Evolutionary conservation across 129 eudicot genomes (phyloP), one percentile per base, ranked within the genome.

Genomic region (Flaveria robusta): DNA sequence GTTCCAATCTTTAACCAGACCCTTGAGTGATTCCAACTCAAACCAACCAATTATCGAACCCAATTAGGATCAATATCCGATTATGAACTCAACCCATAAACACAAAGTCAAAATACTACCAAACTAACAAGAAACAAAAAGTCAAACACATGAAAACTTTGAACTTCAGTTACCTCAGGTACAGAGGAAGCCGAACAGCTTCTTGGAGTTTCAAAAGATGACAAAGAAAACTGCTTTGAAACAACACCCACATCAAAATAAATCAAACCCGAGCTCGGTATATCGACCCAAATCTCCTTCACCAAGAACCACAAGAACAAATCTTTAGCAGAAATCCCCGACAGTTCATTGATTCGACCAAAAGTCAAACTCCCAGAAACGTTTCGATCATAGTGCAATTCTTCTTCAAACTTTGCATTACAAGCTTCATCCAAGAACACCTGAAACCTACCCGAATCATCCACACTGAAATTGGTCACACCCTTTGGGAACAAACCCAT

Each of bases 181-280:
- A 71, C 70, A 74, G 82, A 77, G 70, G 81, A 89, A 74, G 90
- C 93, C 66, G 84, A 59, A 84, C 98, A 93, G 39, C 87, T 97
- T 67, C 84, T 81, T 18, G 96, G 96, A 26, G 85, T 85, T 68
- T 90, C 98, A 65, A 90, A 93, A 0, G 90, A 75, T 2, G 98
- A 87, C 9, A 93, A 47, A 46, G 97, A 88, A 54, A 90, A 88
- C 68, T 93, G 96, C 82, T 93, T 93, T 12, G 86, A 83, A 74
- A 93, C 97, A 66, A 90, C 97, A 18, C 97, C 93, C 19, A 90
- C 93, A 78, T 93, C 93, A 74, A 93, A 93, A 73, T 90, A 86
- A 74, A 93, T 90, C 85, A 90, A 81, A 1, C 98, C 97, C 9
- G 97, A 87, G 77, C 90, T 93, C 0, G 98, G 97, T 29, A 87